A percentile compares a stretch with the other conserved stretches of the same genome.
Conservation (phyloP, 2,329 filamentous ascomycete genomes). For the Bipolaris sorokiniana region DNA sequence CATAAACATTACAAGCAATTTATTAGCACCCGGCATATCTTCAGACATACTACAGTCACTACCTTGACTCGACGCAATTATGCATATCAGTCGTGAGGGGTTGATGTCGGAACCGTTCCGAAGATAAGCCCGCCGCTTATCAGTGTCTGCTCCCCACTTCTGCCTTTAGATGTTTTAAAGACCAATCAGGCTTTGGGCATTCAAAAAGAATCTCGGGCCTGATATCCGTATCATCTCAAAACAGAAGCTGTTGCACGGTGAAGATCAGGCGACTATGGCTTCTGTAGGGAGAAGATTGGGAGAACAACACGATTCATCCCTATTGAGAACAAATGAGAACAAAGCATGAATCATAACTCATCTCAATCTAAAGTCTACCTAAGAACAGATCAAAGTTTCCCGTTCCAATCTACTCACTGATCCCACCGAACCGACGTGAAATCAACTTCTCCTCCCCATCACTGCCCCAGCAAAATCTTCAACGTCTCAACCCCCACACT, state of each 20-base stretch:
- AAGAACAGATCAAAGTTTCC: background rate
- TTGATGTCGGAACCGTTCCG: slow-evolving; percentile 17
- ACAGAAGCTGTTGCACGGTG: background rate
- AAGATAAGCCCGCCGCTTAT: slow-evolving; percentile 20
- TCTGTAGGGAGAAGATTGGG: background rate
- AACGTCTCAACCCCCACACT: slow-evolving; percentile 74
- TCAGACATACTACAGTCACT: background rate
- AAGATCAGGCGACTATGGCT: background rate
- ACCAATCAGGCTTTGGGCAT: slow-evolving; percentile 13
- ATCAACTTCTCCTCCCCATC: background rate
- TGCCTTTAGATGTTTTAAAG: background rate
- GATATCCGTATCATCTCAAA: slow-evolving; percentile 21
- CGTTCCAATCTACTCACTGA: too few relatives aligned
- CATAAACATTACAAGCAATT: background rate
- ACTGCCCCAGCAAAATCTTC: slow-evolving; percentile 64
- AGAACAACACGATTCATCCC: background rate
- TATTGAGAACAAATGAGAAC: too few relatives aligned
- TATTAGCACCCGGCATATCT: slow-evolving; percentile 5
- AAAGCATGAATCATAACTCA: background rate
- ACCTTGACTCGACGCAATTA: background rate
- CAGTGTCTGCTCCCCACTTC: slow-evolving; percentile 14
- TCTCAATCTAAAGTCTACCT: background rate
- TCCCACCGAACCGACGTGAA: too few relatives aligned
- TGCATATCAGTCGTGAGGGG: slow-evolving; percentile 20
- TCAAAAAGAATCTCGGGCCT: slow-evolving; percentile 32